These are phyloP conservation scores for Macrocystidia cucumis DNA, from an alignment of 1,284 basidiomycete species.

Conservation along the genomic window DNA sequence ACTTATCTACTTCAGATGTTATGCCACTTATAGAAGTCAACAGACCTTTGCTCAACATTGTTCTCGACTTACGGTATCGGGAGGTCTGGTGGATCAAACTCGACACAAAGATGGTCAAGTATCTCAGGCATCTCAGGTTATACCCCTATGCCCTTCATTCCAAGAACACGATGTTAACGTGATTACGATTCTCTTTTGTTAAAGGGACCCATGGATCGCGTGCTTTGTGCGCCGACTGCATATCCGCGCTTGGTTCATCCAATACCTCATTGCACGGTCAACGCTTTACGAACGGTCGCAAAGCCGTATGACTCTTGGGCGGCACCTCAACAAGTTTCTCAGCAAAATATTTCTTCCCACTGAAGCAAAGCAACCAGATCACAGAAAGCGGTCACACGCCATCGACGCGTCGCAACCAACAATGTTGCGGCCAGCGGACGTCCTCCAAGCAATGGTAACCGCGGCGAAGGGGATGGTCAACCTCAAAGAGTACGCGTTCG, in stretches of 20 bases:
- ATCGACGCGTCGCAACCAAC: slow-evolving; percentile 8
- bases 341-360: not conserved
- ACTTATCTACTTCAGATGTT: slow-evolving; percentile 5
- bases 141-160: slow-evolving; percentile 4
- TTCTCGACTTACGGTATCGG: slow-evolving; percentile 19
- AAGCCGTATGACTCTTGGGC: not conserved
- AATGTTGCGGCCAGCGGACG: slow-evolving; percentile 3
- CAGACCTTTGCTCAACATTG: slow-evolving; percentile 20
- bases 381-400: slow-evolving; percentile 1
- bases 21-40: slow-evolving; percentile 16
- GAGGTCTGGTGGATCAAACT: slow-evolving; percentile 23
- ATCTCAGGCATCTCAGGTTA: slow-evolving; percentile 21
- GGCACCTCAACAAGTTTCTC: not conserved
- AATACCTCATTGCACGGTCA: slow-evolving; percentile 21
- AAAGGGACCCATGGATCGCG: slow-evolving; percentile 18
- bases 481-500: slow-evolving; percentile 22
- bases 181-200: not conserved
- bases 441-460: slow-evolving; percentile 19
- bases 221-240: slow-evolving; percentile 20
- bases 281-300: slow-evolving; percentile 5
- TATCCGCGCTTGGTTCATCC: slow-evolving; percentile 29
- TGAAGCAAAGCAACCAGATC: not conserved
- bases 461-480: slow-evolving; percentile 23
- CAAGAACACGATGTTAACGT: not conserved
- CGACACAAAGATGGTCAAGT: slow-evolving; percentile 15